These are phyloP conservation scores for Reutealis trisperma DNA, from an alignment of 345 rosid species.

Conservation along the genomic window DNA sequence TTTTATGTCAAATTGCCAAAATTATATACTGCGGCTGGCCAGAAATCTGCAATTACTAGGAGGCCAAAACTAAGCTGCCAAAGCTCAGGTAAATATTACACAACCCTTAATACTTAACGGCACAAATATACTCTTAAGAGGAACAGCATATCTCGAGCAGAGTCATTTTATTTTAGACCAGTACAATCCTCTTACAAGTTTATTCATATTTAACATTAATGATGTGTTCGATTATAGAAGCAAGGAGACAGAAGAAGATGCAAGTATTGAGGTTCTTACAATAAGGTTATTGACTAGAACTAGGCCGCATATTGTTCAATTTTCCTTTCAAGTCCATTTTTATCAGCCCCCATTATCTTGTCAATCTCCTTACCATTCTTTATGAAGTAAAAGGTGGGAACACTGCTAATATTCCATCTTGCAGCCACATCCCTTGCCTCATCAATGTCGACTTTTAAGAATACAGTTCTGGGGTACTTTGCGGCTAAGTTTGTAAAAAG, in stretches of 20 bases:
- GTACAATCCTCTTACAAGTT: background rate
- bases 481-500: slow-evolving; percentile 66
- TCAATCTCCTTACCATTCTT: slow-evolving; percentile 80
- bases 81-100: no score
- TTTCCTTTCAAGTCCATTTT: slow-evolving; percentile 66
- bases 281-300: background rate
- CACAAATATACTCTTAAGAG: background rate
- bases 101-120: no score
- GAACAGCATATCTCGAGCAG: background rate
- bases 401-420: slow-evolving; percentile 72
- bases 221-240: background rate
- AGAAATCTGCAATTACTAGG: no score
- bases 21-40: no score
- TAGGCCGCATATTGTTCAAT: slow-evolving; percentile 56
- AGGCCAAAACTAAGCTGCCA: no score
- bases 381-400: slow-evolving; percentile 70
- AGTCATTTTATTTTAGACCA: background rate
- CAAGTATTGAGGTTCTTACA: background rate
- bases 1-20: background rate
- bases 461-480: slow-evolving; percentile 63
- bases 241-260: background rate
- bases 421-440: slow-evolving; percentile 62
- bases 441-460: slow-evolving; percentile 79
- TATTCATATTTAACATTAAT: background rate
- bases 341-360: slow-evolving; percentile 86